Conservation (phyloP, 768 basidiomycete genomes). For the Lepiota brunneoincarnata region DNA sequence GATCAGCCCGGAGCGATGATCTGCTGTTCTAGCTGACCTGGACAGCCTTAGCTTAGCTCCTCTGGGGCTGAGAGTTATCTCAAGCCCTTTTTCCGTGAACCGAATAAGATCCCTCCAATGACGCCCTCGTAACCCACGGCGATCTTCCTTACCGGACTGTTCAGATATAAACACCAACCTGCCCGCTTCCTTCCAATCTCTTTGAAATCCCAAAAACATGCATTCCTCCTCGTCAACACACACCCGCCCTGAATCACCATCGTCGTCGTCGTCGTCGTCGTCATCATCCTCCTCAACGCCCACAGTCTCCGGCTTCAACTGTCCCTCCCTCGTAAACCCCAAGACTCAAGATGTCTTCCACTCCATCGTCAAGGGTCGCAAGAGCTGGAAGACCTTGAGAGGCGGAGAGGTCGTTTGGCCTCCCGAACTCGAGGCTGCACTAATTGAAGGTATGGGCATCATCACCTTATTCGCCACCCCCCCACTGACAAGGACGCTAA, state of each 20-base stretch:
- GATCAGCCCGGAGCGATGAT: slow-evolving; percentile 25
- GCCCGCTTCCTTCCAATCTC: neutral
- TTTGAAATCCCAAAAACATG: neutral
- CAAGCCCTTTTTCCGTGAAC: slow-evolving; percentile 7
- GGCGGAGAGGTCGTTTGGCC: slow-evolving; percentile 81
- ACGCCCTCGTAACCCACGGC: slow-evolving; percentile 2
- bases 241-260: neutral
- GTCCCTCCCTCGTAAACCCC: slow-evolving; percentile 23
- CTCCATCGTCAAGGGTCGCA: slow-evolving; percentile 64
- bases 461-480: neutral
- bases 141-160: neutral
- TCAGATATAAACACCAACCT: slow-evolving; percentile 4
- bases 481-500: too few species aligned
- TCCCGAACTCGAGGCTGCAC: slow-evolving; percentile 71
- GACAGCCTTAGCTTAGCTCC: slow-evolving; percentile 34
- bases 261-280: neutral
- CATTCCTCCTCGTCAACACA: neutral
- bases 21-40: slow-evolving; percentile 24
- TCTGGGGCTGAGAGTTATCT: slow-evolving; percentile 17
- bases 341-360: slow-evolving; percentile 59
- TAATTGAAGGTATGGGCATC: slow-evolving; percentile 59
- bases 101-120: slow-evolving; percentile 3
- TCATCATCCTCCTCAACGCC: neutral
- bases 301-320: neutral
- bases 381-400: slow-evolving; percentile 73